phyloP scores from a whole-genome alignment of 2,329 filamentous ascomycete species.

The Ascochyta lentis region DNA sequence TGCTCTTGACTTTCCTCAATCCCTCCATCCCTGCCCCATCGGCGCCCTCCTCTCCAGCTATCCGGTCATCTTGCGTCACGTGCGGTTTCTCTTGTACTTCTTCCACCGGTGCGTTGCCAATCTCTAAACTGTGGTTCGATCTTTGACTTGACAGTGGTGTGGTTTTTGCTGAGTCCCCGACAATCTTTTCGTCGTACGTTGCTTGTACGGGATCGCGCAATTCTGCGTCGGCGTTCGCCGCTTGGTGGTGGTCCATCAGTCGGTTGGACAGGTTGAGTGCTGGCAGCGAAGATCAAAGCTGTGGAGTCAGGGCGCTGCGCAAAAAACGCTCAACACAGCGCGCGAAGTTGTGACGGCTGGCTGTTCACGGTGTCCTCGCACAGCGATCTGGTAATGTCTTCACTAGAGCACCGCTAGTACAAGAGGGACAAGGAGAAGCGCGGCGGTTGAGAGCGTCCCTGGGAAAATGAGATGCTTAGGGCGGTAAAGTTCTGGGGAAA shows the following conservation, averaged over 20 bases:
- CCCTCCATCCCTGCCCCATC: background rate
- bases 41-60: background rate
- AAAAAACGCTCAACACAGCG: background rate
- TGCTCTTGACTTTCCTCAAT: slow-evolving; percentile 31
- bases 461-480: background rate
- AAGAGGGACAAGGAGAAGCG: background rate
- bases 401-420: background rate
- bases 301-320: background rate
- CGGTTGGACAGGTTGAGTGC: background rate
- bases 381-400: background rate
- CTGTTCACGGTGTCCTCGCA: background rate
- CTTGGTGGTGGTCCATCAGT: slow-evolving; percentile 11
- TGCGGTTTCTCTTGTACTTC: slow-evolving; percentile 20
- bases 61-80: slow-evolving; percentile 18
- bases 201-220: slow-evolving; percentile 3
- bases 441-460: background rate
- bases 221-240: slow-evolving; percentile 2
- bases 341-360: no score
- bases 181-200: slow-evolving; percentile 27
- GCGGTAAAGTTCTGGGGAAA: background rate
- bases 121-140: slow-evolving; percentile 19
- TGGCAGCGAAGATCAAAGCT: background rate
- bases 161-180: slow-evolving; percentile 1
- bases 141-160: slow-evolving; percentile 24
- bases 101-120: slow-evolving; percentile 10